Evolutionary conservation across 192 early-diverging fungal genomes (phyloP), one percentile per base, ranked within the genome.

Genomic region (Podila horticola): DNA sequence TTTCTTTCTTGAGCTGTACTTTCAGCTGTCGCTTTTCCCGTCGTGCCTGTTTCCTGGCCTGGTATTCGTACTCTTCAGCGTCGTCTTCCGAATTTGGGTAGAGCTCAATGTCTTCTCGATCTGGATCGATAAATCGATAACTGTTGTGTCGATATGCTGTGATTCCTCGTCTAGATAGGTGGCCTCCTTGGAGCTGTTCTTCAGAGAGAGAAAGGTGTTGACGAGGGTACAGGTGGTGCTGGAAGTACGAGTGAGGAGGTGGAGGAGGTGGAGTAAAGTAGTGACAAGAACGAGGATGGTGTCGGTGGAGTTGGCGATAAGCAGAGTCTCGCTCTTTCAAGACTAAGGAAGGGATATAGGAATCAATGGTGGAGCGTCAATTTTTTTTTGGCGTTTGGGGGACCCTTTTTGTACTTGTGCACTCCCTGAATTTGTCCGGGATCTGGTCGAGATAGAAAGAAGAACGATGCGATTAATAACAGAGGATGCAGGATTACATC

Each of bases 1-100:
- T 36, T 36, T 36, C 9, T 10, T 36, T 10, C 34, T 36, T 36
- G 34, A 36, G 10, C 0, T 36, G 9, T 10, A 10, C 34, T 36
- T 36, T 36, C 34, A 36, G 34, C 9, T 36, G 34, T 36, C 10
- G 34, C 9, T 36, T 36, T 36, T 36, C 34, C 7, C 10, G 34
- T 10, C 34, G 34, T 36, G 8, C 34, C 34, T 36, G 34, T 10
- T 36, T 9, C 34, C 2, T 36, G 34, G 34, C 34, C 58, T 77
- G 75, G 59, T 77, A 77, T 55, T 77, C 75, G 33, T 48, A 64
- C n/a, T 77, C 75, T 19, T 77, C 75, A 31, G 63, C 68, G 20
- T 70, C 69, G 52, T 77, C 75, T 38, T 77, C 75, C 4, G 64
- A 71, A 24, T 77, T 77, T 30, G 20, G 58, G 0, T 50, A 31